A percentile compares a stretch with the other conserved stretches of the same genome.
Evolutionary conservation across 345 rosid species (phyloP).

Genomic region (Lepidium sativum): DNA sequence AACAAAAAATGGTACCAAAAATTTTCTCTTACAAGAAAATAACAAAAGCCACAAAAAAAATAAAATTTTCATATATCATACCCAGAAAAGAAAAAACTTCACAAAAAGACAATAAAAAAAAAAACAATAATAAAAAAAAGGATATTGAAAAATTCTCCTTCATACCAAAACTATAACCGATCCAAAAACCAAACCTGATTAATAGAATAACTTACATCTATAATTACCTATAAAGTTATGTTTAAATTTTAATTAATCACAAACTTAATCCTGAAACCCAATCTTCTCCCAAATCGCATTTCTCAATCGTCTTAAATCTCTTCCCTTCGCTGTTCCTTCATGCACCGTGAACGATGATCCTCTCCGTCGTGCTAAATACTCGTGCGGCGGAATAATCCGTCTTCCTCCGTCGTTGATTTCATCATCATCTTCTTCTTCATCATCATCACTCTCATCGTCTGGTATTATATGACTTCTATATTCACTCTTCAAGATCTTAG

Average conservation of each 20-base stretch:
- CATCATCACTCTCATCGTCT: slow-evolving; percentile 25
- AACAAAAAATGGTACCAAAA: too few species aligned
- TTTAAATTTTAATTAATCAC: not conserved
- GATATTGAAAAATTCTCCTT: slow-evolving; percentile 16
- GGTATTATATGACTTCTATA: slow-evolving; percentile 26
- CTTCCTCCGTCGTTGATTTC: slow-evolving; percentile 15
- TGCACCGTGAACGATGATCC: slow-evolving; percentile 48
- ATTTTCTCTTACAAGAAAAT: not conserved
- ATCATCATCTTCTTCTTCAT: slow-evolving; percentile 7
- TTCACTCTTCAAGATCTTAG: slow-evolving; percentile 51
- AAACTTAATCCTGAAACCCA: slow-evolving; percentile 46
- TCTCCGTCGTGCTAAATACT: slow-evolving; percentile 46
- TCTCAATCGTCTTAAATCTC: slow-evolving; percentile 50
- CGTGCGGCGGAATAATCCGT: slow-evolving; percentile 46
- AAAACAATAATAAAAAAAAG: not conserved
- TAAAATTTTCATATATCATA: not conserved
- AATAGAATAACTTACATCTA: not conserved
- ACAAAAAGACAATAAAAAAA: not conserved
- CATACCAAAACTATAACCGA: slow-evolving; percentile 13
- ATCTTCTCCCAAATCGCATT: slow-evolving; percentile 59
- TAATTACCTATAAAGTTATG: not conserved
- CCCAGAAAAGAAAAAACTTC: not conserved
- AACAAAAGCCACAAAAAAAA: not conserved
- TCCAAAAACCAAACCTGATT: not conserved
- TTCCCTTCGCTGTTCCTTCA: slow-evolving; percentile 54